These are phyloP conservation scores for Amphirosellinia nigrospora DNA, from an alignment of 495 filamentous ascomycete genomes.

Conservation along the genomic window DNA sequence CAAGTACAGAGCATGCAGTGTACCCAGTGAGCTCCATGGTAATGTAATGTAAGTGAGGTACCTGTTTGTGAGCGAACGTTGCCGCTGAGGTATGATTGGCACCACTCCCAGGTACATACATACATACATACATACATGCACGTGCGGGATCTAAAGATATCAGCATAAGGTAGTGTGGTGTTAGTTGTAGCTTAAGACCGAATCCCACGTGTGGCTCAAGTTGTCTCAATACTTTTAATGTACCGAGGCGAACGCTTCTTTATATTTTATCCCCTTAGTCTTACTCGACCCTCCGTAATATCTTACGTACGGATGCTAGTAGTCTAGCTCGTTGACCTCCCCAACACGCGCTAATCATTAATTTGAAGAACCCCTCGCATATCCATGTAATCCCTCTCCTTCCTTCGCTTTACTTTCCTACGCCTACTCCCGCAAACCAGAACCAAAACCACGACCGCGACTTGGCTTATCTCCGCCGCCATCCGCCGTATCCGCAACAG, in stretches of 20 bases:
- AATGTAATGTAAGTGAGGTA: background rate
- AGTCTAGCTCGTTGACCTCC: background rate
- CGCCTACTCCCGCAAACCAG: too few species aligned
- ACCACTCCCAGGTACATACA: background rate
- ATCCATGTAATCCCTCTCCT: slow-evolving; percentile 5
- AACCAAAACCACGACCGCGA: background rate
- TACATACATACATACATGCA: slow-evolving; percentile 7
- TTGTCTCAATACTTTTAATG: slow-evolving; percentile 11
- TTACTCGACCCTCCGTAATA: background rate
- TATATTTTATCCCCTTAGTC: slow-evolving; percentile 2
- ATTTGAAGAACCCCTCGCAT: slow-evolving; percentile 12
- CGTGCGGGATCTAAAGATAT: slow-evolving; percentile 20
- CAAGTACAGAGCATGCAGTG: background rate
- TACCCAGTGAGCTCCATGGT: background rate
- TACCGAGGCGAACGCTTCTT: background rate
- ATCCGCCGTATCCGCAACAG: background rate
- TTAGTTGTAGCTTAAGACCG: slow-evolving; percentile 12
- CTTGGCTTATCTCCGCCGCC: background rate
- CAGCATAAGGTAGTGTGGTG: background rate
- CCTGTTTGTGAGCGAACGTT: background rate
- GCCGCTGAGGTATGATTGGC: background rate
- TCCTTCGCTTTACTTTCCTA: slow-evolving; percentile 2
- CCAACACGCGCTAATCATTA: slow-evolving; percentile 2
- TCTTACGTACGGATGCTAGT: background rate
- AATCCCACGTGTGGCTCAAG: slow-evolving; percentile 21